Percentiles rank a stretch among this genome's conserved stretches.
phyloP scores from a whole-genome alignment of 1,284 basidiomycete genomes.

The Malassezia sympodialis region DNA sequence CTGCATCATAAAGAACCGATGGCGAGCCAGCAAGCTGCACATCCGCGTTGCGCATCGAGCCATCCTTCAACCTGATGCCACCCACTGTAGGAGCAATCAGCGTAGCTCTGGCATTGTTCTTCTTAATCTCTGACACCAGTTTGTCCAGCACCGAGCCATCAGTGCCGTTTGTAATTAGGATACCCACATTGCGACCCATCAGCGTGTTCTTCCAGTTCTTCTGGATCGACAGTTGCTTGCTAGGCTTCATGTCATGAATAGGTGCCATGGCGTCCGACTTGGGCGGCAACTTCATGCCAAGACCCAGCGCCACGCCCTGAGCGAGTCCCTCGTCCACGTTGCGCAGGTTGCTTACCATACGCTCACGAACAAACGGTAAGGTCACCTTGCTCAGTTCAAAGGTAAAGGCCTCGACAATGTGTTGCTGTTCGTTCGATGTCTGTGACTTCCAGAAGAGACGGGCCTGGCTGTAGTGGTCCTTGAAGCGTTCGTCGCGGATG shows the following conservation, averaged over 20 bases:
- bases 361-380: constrained; percentile 2
- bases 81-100: background rate
- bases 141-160: background rate
- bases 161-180: constrained; percentile 2
- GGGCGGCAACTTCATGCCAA: constrained; percentile 11
- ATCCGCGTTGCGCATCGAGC: constrained; percentile 2
- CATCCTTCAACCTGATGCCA: constrained; percentile 2
- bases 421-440: constrained; percentile 5
- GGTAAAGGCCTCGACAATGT: constrained; percentile 1
- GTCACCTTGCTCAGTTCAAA: constrained; percentile 13
- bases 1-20: constrained; percentile 8
- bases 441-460: constrained; percentile 9
- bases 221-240: constrained; percentile 4
- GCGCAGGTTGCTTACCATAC: constrained; percentile 9
- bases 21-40: constrained; percentile 1
- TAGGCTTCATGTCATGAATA: constrained; percentile 1
- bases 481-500: constrained; percentile 11
- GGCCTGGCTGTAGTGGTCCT: constrained; percentile 12
- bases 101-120: background rate
- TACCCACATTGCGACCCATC: constrained; percentile 4
- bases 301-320: background rate
- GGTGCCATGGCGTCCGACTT: background rate
- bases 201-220: constrained; percentile 3
- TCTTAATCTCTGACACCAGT: background rate
- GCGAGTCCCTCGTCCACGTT: constrained; percentile 11